Conservation (phyloP, 345 rosid species). For the Hypericum perforatum region DNA sequence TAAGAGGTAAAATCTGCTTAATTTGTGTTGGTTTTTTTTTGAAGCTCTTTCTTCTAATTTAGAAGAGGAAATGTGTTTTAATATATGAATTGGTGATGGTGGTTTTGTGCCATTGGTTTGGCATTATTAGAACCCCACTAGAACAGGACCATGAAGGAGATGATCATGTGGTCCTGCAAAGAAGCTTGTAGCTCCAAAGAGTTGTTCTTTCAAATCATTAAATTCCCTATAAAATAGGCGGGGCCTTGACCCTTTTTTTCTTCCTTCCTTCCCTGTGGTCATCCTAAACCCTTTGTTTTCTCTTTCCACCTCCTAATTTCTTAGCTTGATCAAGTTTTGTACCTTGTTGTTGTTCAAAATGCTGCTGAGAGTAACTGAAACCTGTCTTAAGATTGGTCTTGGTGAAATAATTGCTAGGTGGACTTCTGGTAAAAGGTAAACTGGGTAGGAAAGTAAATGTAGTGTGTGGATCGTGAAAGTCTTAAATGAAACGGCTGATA, state of each 20-base stretch:
- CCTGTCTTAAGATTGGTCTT: too few species aligned
- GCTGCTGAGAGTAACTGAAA: too few species aligned
- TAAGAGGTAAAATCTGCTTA: constrained; percentile 43
- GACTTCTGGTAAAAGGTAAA: constrained; percentile 21
- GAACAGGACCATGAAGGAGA: constrained; percentile 7
- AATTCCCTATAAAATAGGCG: constrained; percentile 1
- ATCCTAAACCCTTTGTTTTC: not conserved
- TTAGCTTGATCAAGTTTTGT: not conserved
- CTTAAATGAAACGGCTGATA: constrained; percentile 4
- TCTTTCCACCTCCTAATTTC: not conserved
- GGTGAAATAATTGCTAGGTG: constrained; percentile 16
- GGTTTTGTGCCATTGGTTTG: constrained; percentile 12
- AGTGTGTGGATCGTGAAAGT: constrained; percentile 11
- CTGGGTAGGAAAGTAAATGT: constrained; percentile 2
- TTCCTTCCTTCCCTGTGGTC: constrained; percentile 3
- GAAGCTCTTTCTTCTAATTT: constrained; percentile 1
- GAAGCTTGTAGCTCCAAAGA: constrained; percentile 5
- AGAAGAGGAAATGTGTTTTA: too few species aligned
- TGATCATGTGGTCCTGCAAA: constrained; percentile 13
- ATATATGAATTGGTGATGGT: too few species aligned
- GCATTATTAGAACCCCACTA: constrained; percentile 13
- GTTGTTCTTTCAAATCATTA: constrained; percentile 9
- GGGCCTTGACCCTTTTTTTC: constrained; percentile 1
- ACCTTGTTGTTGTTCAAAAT: too few species aligned
- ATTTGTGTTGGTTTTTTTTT: not conserved